Base-by-base conservation (phyloP, 2,329 filamentous ascomycete species). In the Epichloe typhina region DNA sequence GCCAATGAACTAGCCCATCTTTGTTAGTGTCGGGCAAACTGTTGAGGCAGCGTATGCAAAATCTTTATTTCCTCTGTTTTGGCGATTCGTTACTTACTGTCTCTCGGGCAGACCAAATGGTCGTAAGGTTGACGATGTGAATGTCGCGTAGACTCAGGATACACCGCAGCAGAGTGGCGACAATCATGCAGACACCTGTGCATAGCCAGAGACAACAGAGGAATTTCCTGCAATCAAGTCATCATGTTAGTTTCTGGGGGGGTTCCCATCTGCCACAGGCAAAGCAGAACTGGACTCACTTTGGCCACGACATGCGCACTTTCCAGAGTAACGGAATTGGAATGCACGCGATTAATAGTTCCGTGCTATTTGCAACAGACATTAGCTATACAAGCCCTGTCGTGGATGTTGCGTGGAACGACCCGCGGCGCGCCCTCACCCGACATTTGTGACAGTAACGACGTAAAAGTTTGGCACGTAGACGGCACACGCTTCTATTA, bases 161-260 rank as follows among this genome's bases (percentile, higher is more conserved):
- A 50, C 67, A 71, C n/a, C 70, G 68, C 37, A 72, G 59, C 0
- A 72, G 53, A 1, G 69, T 65, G 21, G 69, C 68, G 7, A 66
- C 55, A 53, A 72, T 69, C 45, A 47, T 50, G 72, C 65, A 52
- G n/a, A 72, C 39, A 3, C 70, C 69, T 3, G 69, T 67, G 47
- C 66, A 72, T 11, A 72, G 66, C 0, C 70, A 59, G 4, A 69
- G 33, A 1, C 64, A 63, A 42, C 70, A 65, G 15, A 67, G 56
- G 3, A 71, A 17, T 56, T 72, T 72, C 49, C 45, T 47, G 23
- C 1, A 17, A 39, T 21, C 3, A 17, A n/a, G 2, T 12, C 15
- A n/a, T 26, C 9, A 26, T 38, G 45, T 47, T n/a, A 39, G 19
- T 19, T 9, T 13, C 17, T 12, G 23, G 5, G 17, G 12, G 12